These are phyloP conservation scores for Mrakia gelida DNA, from an alignment of 768 basidiomycete species.

Conservation along the genomic window DNA sequence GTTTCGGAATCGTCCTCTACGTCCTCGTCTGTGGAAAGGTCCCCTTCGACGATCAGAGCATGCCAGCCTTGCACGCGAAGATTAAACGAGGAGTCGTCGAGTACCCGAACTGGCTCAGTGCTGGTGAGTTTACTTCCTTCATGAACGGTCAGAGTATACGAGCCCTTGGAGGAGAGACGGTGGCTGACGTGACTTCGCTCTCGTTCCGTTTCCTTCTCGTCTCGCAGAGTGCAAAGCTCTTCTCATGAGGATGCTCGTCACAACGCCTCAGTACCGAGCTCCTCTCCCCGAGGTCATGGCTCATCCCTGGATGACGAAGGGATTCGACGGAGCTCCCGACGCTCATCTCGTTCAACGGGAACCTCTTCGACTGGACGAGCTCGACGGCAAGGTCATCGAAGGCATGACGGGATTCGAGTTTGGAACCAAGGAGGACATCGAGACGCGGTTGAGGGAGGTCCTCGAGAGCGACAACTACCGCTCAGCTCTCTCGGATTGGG, in stretches of 20 bases:
- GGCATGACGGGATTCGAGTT: constrained; percentile 98
- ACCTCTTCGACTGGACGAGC: constrained; percentile 79
- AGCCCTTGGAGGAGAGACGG: no score
- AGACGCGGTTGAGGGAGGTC: constrained; percentile 63
- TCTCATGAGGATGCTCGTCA: constrained; percentile 91
- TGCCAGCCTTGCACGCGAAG: constrained; percentile 98
- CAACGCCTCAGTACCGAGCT: constrained; percentile 79
- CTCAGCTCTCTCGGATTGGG: constrained; percentile 71
- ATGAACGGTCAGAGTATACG: not conserved
- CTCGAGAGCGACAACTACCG: constrained; percentile 74
- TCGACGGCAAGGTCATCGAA: constrained; percentile 77
- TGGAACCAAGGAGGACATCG: constrained; percentile 80
- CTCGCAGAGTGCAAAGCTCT: constrained; percentile 84
- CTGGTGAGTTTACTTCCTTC: constrained; percentile 56
- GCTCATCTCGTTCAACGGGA: constrained; percentile 82
- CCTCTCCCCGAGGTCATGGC: constrained; percentile 74
- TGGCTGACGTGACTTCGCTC: not conserved
- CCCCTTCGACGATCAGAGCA: constrained; percentile 97
- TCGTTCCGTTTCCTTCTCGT: not conserved
- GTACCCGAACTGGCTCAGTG: constrained; percentile 93
- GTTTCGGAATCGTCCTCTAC: constrained; percentile 96
- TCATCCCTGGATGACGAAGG: constrained; percentile 91
- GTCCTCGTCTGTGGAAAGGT: constrained; percentile 98
- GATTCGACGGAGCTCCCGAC: constrained; percentile 72
- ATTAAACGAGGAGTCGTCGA: constrained; percentile 97